Conservation (phyloP, 768 basidiomycete genomes). For the Lactarius psammicola region DNA sequence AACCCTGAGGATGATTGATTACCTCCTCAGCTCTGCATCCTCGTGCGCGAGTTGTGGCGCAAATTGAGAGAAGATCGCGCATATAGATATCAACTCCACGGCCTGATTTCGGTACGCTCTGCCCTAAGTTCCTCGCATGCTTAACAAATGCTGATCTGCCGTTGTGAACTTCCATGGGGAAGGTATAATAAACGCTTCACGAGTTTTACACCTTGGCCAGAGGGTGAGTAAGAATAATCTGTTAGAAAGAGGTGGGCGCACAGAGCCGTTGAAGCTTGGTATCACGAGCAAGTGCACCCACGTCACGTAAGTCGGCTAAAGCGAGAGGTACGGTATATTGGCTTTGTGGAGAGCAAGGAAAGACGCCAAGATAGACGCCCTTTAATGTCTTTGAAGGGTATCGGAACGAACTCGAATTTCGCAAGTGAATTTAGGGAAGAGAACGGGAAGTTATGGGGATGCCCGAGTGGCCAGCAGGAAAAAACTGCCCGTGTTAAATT, state of each 20-base stretch:
- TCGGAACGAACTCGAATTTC: neutral
- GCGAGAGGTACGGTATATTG: neutral
- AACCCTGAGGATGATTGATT: neutral
- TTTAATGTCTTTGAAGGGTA: neutral
- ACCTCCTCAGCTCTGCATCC: neutral
- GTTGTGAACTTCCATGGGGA: neutral
- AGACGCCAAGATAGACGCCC: neutral
- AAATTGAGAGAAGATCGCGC: slow-evolving; percentile 3
- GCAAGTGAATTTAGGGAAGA: neutral
- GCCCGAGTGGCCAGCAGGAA: too few species aligned
- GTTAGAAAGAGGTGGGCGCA: neutral
- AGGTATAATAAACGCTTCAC: neutral
- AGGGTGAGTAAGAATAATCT: neutral
- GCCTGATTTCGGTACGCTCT: slow-evolving; percentile 13
- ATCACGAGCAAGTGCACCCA: neutral
- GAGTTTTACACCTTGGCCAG: neutral
- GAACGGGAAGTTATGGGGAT: neutral
- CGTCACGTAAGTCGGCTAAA: neutral
- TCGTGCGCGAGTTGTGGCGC: neutral
- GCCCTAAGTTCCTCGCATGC: slow-evolving; percentile 19
- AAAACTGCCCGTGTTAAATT: too few species aligned
- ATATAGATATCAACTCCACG: slow-evolving; percentile 12
- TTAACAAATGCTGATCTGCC: slow-evolving; percentile 10
- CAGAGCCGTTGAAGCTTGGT: neutral
- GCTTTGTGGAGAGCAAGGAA: neutral